Base-by-base conservation (phyloP, 257 asterid species). In the Ilex aquifolium region DNA sequence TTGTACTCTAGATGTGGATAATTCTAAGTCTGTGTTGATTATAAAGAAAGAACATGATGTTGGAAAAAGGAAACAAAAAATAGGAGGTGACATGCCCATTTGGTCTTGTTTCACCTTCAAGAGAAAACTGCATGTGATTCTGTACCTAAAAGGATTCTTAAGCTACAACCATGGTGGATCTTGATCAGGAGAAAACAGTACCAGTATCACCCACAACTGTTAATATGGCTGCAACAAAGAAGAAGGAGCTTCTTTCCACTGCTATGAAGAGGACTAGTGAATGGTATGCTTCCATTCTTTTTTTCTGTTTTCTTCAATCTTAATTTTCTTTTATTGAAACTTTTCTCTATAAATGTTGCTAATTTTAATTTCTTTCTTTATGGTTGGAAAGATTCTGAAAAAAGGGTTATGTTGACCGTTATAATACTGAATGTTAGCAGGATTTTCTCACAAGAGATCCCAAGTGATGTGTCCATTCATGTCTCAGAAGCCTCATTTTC, bases 221-320 rank as follows among this genome's bases (percentile, higher is more conserved):
- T 39, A 69, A 69, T 62, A 81, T 80, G 84, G 65, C 84, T 64
- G 27, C 27, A 21, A 70, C 71, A 53, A 88, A 79, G 81, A 90
- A 82, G 73, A 82, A 90, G 60, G 88, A 82, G 40, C 82, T 74
- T 27, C 85, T 91, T 53, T 83, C 91, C 42, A 59, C 88, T 73
- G 89, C 91, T 74, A 82, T 85, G 93, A 76, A 79, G 89, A 82
- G 97, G 63, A 91, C 96, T 31, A 82, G 90, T 39, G 95, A 91
- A 58, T 91, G 97, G 97, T 91, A 69, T 59, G 70, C 13, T 49
- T 29, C 60, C 67, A 5, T 36, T 36, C 42, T 17, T 27, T 62
- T 62, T 14, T 54, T 29, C 44, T 61, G 12, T 40, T 40, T 44
- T 6, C 56, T 65, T 9, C 27, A 21, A 21, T 9, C 29, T 62